phyloP scores from a whole-genome alignment of 129 eudicot genomes.

The Tagetes erecta region DNA sequence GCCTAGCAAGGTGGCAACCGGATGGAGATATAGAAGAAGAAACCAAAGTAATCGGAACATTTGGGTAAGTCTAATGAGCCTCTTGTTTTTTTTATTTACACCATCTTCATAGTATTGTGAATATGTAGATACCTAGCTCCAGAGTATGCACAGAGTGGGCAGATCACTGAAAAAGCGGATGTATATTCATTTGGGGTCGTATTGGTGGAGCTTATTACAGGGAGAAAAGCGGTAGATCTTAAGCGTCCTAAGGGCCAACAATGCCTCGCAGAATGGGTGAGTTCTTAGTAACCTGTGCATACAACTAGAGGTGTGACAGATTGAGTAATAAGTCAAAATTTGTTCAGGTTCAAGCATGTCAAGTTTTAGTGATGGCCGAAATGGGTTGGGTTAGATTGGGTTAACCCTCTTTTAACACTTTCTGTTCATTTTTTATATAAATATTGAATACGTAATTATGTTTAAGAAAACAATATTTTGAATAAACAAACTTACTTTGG shows the following conservation, averaged over 20 bases:
- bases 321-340: background rate
- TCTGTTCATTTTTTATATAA: background rate
- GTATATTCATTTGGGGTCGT: conserved; percentile 91
- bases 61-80: conserved; percentile 53
- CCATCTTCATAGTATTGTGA: background rate
- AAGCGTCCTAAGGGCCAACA: conserved; percentile 92
- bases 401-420: background rate
- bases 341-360: background rate
- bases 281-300: conserved; percentile 7
- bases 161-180: conserved; percentile 94
- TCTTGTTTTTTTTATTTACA: background rate
- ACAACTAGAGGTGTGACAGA: background rate
- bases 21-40: conserved; percentile 86
- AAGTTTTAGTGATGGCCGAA: background rate
- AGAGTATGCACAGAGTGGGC: conserved; percentile 92
- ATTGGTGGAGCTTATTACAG: conserved; percentile 80
- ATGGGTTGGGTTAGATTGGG: background rate
- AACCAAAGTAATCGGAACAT: conserved; percentile 89
- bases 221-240: conserved; percentile 87
- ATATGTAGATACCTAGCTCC: conserved; percentile 77
- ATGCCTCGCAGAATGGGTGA: conserved; percentile 88
- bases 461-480: no score
- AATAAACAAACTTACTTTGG: background rate
- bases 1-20: conserved; percentile 95
- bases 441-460: background rate